Evolutionary conservation across 2,329 filamentous ascomycete species (phyloP).

Genomic region (Colletotrichum lindemuthianum): DNA sequence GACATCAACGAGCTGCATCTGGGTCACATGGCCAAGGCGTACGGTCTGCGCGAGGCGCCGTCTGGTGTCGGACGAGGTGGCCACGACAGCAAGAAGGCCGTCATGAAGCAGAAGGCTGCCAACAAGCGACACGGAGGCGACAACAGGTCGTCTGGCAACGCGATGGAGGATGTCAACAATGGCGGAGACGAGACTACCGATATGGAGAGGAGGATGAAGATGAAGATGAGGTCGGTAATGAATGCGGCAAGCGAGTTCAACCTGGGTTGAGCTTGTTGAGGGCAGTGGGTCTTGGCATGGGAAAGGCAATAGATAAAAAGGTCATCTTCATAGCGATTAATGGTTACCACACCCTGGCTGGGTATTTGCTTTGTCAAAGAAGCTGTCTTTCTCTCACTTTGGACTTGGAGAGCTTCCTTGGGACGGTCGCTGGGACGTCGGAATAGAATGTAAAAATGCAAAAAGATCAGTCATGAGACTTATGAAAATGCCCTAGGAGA

Average conservation of each 20-base stretch:
- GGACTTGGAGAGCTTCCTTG: neutral
- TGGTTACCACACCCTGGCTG: slow-evolving; percentile 24
- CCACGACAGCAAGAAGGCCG: slow-evolving; percentile 55
- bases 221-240: slow-evolving; percentile 68
- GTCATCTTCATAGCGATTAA: slow-evolving; percentile 27
- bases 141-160: slow-evolving; percentile 36
- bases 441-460: too few relatives aligned
- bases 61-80: slow-evolving; percentile 77
- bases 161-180: slow-evolving; percentile 42
- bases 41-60: slow-evolving; percentile 88
- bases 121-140: slow-evolving; percentile 23
- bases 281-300: slow-evolving; percentile 2
- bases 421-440: neutral
- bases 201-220: slow-evolving; percentile 73
- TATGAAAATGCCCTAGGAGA: too few relatives aligned
- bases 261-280: slow-evolving; percentile 59
- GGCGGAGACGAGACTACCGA: slow-evolving; percentile 47
- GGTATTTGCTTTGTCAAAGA: slow-evolving; percentile 7
- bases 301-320: slow-evolving; percentile 31
- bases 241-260: slow-evolving; percentile 73
- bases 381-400: neutral
- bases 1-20: slow-evolving; percentile 92
- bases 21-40: slow-evolving; percentile 93
- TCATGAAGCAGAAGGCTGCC: slow-evolving; percentile 44
- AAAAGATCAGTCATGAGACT: too few relatives aligned